These are phyloP conservation scores for Microbotryum saponariae DNA, from an alignment of 1,284 basidiomycete species.

Conservation along the genomic window DNA sequence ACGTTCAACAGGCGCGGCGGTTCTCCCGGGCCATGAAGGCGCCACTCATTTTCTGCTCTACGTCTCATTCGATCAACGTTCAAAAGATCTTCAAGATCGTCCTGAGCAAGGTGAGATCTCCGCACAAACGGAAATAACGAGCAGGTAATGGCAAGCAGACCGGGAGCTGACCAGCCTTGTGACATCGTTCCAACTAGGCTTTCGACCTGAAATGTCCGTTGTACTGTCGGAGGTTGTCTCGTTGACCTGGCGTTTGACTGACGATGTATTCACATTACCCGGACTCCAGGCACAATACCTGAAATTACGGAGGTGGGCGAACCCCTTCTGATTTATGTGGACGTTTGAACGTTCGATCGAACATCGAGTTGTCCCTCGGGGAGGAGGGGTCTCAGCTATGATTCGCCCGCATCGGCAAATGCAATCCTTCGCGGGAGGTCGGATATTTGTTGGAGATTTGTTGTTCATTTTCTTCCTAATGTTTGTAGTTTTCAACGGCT, in stretches of 20 bases:
- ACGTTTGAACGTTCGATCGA: slow-evolving; percentile 51
- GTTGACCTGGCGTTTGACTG: neutral
- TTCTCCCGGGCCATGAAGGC: slow-evolving; percentile 98
- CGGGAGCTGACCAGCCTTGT: neutral
- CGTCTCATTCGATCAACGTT: slow-evolving; percentile 94
- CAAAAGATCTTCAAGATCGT: slow-evolving; percentile 98
- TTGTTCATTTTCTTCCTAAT: too few species aligned
- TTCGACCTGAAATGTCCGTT: slow-evolving; percentile 71
- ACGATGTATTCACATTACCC: slow-evolving; percentile 2
- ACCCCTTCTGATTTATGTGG: slow-evolving; percentile 83
- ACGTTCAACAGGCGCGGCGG: slow-evolving; percentile 63
- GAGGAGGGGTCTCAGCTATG: too few species aligned
- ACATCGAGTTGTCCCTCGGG: too few species aligned
- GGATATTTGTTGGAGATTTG: too few species aligned
- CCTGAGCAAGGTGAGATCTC: slow-evolving; percentile 53
- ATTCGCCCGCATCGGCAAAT: too few species aligned
- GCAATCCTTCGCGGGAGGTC: too few species aligned
- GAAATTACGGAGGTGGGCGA: slow-evolving; percentile 92
- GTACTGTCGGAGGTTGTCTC: neutral
- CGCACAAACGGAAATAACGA: slow-evolving; percentile 42
- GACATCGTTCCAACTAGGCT: slow-evolving; percentile 42
- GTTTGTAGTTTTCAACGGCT: too few species aligned
- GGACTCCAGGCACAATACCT: slow-evolving; percentile 60
- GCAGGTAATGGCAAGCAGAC: slow-evolving; percentile 34
- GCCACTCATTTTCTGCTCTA: slow-evolving; percentile 95